Conservation (phyloP, 2,329 filamentous ascomycete genomes). For the Alternaria solani region DNA sequence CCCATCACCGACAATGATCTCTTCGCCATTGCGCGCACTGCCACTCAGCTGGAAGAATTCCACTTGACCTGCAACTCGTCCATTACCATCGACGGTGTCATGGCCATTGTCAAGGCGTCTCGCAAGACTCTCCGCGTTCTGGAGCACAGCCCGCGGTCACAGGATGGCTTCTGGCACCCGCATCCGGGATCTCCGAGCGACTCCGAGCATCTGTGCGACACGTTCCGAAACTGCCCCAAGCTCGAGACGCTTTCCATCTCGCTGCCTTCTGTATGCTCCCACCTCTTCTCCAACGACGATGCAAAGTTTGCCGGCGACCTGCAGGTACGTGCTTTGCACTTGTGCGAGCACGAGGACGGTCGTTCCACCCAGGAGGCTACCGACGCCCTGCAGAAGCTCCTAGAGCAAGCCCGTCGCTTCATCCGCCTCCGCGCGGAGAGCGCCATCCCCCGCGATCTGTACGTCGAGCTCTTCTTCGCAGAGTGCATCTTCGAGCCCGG, state of each 20-base stretch:
- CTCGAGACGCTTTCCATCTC: constrained; percentile 59
- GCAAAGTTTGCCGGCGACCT: constrained; percentile 58
- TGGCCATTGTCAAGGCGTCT: constrained; percentile 61
- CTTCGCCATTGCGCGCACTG: constrained; percentile 59
- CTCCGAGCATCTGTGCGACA: constrained; percentile 58
- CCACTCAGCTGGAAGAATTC: constrained; percentile 61
- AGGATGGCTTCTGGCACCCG: constrained; percentile 62
- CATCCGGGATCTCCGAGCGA: constrained; percentile 56
- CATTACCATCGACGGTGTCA: constrained; percentile 61
- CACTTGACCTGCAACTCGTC: constrained; percentile 63
- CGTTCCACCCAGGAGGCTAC: constrained; percentile 47
- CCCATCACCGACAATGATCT: constrained; percentile 61
- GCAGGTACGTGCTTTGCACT: constrained; percentile 59
- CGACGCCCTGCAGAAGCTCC: constrained; percentile 50
- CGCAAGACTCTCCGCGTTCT: constrained; percentile 58
- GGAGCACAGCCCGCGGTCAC: constrained; percentile 62
- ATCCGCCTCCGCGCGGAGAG: constrained; percentile 51
- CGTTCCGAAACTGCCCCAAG: constrained; percentile 57
- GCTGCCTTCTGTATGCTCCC: constrained; percentile 58
- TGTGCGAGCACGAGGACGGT: constrained; percentile 54
- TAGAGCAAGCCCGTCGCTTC: constrained; percentile 54
- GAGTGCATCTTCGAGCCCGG: constrained; percentile 61
- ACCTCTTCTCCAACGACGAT: constrained; percentile 56
- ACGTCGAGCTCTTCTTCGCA: constrained; percentile 61
- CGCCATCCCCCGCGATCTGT: constrained; percentile 50